Percentiles rank a stretch among this genome's conserved stretches.
These are phyloP conservation scores for Sungouiozyma ichnusensis DNA, from an alignment of 805 yeast genomes.

Conservation along the genomic window DNA sequence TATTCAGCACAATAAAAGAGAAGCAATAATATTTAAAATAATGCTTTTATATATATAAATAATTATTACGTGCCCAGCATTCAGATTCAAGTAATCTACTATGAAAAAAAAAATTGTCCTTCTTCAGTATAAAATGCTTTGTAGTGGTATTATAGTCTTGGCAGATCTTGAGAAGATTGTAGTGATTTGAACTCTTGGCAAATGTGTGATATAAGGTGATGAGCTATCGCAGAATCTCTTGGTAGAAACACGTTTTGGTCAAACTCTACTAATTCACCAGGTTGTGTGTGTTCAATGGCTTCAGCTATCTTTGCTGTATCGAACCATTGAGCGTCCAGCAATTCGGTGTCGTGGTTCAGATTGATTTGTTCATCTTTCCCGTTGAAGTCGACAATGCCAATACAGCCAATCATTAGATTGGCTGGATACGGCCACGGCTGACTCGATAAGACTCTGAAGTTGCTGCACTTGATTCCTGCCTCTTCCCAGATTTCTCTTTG, in stretches of 20 bases:
- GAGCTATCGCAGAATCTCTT: constrained; percentile 25
- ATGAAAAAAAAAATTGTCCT: too few relatives aligned
- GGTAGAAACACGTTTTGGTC: constrained; percentile 20
- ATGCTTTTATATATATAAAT: too few relatives aligned
- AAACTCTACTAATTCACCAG: constrained; percentile 15
- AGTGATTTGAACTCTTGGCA: constrained; percentile 1
- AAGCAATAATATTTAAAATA: too few relatives aligned
- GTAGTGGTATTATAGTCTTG: too few relatives aligned
- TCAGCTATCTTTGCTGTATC: constrained; percentile 41
- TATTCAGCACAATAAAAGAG: too few relatives aligned
- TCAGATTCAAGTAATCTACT: too few relatives aligned
- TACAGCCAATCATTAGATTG: constrained; percentile 85
- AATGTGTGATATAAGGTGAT: constrained; percentile 14
- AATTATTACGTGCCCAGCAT: too few relatives aligned
- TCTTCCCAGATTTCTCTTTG: constrained; percentile 92
- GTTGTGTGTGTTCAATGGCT: constrained; percentile 24
- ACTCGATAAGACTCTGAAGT: constrained; percentile 53
- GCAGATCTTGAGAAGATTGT: too few relatives aligned
- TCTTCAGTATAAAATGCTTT: too few relatives aligned
- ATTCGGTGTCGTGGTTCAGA: constrained; percentile 76
- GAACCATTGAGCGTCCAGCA: constrained; percentile 82
- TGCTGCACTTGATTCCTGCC: constrained; percentile 55
- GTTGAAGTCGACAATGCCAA: constrained; percentile 65
- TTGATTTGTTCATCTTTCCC: constrained; percentile 54
- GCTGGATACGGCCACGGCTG: constrained; percentile 99